Base-by-base conservation (phyloP, 2,329 filamentous ascomycete species). In the Cordyceps tenuipes region DNA sequence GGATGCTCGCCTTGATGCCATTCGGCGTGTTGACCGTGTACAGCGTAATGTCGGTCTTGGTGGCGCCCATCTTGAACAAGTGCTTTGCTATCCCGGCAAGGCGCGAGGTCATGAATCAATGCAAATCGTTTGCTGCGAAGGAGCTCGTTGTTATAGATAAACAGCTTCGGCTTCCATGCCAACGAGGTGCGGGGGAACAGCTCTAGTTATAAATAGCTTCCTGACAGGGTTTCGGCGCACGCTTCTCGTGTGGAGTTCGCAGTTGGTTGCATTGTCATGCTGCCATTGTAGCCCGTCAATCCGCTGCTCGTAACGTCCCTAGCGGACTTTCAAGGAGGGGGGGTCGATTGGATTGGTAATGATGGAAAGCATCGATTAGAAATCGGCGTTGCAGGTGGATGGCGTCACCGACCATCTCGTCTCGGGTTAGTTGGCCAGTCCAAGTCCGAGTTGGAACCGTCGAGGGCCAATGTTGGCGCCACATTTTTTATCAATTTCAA, bases 1-100 rank as follows among this genome's bases (percentile, higher is more conserved):
- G 81, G 65, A 96, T 96, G 60, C 89, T 91, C 63, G 90, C 83
- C 73, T 96, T 96, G 79, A 94, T 88, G 64, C 91, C 91, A 75
- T 96, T 96, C 50, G 92, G 90, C 56, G 92, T 96, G 68, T 86
- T 82, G 13, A 82, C 80, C 13, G 91, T 96, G 77, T 94, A 95
- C 34, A 96, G 83, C 48, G 86, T 88, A 67, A 96, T 91, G 66
- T 89, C 79, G 6, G 88, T 73, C 63, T 70, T 68, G 19, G 66
- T 72, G 44, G 69, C 34, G 13, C 52, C 65, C 70, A 72, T 72
- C 10, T 53, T 67, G 64, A 66, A 57, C 55, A 71, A 57, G 53
- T 70, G 69, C 49, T 64, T 65, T 63, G 64, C 64, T 17, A 69
- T 60, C 43, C 67, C 64, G 31, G 52, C 15, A 61, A 70, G 62